A percentile compares a stretch with the other conserved stretches of the same genome.
Evolutionary conservation across 2,329 filamentous ascomycete species (phyloP).

Genomic region (Colletotrichum liriopes): DNA sequence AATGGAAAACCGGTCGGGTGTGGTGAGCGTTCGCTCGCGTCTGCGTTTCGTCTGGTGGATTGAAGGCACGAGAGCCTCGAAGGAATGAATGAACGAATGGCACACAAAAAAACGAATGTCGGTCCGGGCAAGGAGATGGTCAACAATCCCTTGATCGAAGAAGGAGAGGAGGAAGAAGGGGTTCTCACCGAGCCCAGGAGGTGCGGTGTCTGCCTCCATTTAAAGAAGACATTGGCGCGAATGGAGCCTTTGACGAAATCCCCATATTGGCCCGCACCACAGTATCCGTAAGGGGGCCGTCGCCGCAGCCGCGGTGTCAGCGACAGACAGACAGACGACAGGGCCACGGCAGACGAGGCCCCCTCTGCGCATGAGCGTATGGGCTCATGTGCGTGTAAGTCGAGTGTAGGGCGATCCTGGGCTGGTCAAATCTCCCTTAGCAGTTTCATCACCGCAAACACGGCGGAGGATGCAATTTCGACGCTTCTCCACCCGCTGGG

Average conservation of each 20-base stretch:
- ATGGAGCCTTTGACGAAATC: conserved; percentile 28
- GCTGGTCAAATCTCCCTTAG: conserved; percentile 40
- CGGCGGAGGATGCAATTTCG: conserved; percentile 41
- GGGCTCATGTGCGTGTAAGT: conserved; percentile 25
- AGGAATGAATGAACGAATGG: conserved; percentile 37
- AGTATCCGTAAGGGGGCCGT: conserved; percentile 6
- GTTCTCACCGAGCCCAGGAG: not conserved
- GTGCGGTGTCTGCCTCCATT: conserved; percentile 32
- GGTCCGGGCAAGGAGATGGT: conserved; percentile 39
- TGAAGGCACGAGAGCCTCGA: conserved; percentile 21
- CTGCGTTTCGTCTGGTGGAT: conserved; percentile 14
- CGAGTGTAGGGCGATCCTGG: conserved; percentile 27
- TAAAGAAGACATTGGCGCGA: conserved; percentile 19
- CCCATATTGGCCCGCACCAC: conserved; percentile 20
- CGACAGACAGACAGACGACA: conserved; percentile 14
- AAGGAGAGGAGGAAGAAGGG: conserved; percentile 16
- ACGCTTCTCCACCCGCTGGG: conserved; percentile 25
- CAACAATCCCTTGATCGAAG: conserved; percentile 40
- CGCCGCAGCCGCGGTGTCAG: conserved; percentile 15
- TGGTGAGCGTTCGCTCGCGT: not conserved
- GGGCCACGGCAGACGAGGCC: conserved; percentile 4
- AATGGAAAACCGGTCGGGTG: conserved; percentile 23
- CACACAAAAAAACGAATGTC: conserved; percentile 32
- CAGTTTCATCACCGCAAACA: conserved; percentile 41
- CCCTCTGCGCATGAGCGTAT: conserved; percentile 9